Conservation (phyloP, 805 yeast genomes). For the Wickerhamiella bombiphila region DNA sequence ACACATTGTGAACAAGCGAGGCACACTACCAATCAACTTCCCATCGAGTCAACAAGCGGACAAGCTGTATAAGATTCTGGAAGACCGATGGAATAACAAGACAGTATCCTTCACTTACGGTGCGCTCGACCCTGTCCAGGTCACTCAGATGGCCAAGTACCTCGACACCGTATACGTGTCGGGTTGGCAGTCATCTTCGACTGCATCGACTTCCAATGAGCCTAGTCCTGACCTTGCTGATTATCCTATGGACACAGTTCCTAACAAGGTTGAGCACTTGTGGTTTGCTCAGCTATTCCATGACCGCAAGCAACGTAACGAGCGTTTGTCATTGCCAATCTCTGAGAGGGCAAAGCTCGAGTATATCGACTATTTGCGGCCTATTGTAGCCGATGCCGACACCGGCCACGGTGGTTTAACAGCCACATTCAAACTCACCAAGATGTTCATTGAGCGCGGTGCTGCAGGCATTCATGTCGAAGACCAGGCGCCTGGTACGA, state of each 20-base stretch:
- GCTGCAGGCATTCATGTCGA: slow-evolving; percentile 98
- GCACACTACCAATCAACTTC: slow-evolving; percentile 55
- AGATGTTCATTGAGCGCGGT: slow-evolving; percentile 92
- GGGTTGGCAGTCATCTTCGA: slow-evolving; percentile 98
- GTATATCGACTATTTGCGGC: slow-evolving; percentile 77
- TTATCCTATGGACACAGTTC: slow-evolving; percentile 97
- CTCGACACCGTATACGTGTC: slow-evolving; percentile 85
- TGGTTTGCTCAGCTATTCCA: slow-evolving; percentile 96
- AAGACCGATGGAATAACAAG: slow-evolving; percentile 54
- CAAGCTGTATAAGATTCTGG: slow-evolving; percentile 57
- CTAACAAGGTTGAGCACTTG: slow-evolving; percentile 93
- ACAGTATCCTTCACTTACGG: slow-evolving; percentile 84
- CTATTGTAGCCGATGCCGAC: slow-evolving; percentile 94
- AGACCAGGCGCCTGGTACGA: slow-evolving; percentile 98
- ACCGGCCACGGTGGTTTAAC: slow-evolving; percentile 99
- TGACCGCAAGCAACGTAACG: slow-evolving; percentile 90
- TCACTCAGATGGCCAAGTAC: slow-evolving; percentile 92
- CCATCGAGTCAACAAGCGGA: slow-evolving; percentile 71
- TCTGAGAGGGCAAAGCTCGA: slow-evolving; percentile 56
- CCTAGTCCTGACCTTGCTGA: slow-evolving; percentile 98
- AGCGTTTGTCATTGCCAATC: slow-evolving; percentile 43
- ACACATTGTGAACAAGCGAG: slow-evolving; percentile 82
- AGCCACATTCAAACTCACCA: slow-evolving; percentile 87
- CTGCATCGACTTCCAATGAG: slow-evolving; percentile 94
- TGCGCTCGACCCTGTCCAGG: slow-evolving; percentile 91